Evolutionary conservation across 495 filamentous ascomycete species (phyloP).

Genomic region (Daldinia concentrica): DNA sequence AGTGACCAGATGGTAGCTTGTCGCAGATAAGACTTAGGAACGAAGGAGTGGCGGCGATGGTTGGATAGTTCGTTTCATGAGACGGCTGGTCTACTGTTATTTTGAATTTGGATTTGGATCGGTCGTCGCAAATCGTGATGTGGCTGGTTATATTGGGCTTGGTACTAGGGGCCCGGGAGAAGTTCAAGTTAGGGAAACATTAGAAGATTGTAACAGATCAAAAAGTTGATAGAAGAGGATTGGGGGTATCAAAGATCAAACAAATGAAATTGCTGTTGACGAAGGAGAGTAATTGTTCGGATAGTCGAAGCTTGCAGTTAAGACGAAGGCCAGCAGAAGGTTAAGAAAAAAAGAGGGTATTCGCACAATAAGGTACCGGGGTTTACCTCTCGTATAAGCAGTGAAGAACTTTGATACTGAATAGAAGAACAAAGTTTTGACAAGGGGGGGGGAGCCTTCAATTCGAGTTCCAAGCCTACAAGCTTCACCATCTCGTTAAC

Average conservation of each 20-base stretch:
- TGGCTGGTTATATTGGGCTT: slow-evolving; percentile 20
- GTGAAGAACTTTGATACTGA: slow-evolving; percentile 37
- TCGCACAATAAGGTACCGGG: slow-evolving; percentile 42
- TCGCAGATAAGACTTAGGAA: slow-evolving; percentile 19
- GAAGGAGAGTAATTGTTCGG: slow-evolving; percentile 35
- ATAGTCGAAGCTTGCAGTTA: slow-evolving; percentile 35
- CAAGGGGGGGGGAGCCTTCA: slow-evolving; percentile 4
- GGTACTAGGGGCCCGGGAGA: slow-evolving; percentile 9
- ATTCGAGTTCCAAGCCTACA: not conserved
- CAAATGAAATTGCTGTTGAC: slow-evolving; percentile 33
- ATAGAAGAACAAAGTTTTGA: slow-evolving; percentile 30
- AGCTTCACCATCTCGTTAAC: not conserved
- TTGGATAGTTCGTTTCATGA: slow-evolving; percentile 23
- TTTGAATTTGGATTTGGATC: slow-evolving; percentile 23
- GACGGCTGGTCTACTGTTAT: not conserved
- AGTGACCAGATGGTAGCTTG: slow-evolving; percentile 9
- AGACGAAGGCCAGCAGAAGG: slow-evolving; percentile 38
- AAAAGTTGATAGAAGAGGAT: slow-evolving; percentile 34
- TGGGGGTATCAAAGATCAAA: slow-evolving; percentile 43
- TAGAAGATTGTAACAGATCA: slow-evolving; percentile 17
- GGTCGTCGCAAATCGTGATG: slow-evolving; percentile 40
- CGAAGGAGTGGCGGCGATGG: not conserved
- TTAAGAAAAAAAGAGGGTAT: slow-evolving; percentile 40
- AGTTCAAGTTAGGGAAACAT: slow-evolving; percentile 26
- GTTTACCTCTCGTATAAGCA: slow-evolving; percentile 40